Base-by-base conservation (phyloP, 345 rosid genomes). In the Rhizophora apiculata region DNA sequence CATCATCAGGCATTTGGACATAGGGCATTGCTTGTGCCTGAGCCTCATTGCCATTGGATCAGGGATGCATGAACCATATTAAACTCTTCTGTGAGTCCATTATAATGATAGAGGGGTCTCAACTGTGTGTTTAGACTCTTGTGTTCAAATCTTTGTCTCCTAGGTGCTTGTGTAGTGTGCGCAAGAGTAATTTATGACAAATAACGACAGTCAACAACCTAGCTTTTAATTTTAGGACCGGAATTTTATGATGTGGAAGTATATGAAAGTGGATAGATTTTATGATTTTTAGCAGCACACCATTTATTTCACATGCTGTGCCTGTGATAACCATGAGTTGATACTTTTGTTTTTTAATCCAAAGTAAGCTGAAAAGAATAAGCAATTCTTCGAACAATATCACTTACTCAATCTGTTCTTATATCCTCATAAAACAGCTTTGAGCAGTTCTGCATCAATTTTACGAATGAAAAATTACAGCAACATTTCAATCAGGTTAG, bases 371-470 rank as follows among this genome's bases (percentile, higher is more conserved):
- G 48, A 51, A 29, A 48, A 27, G 56, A 43, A 18, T 43, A 34
- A 30, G 16, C 59, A 66, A 20, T 15, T 27, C 46, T 52, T 6
- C 1, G 24, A 20, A 4, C 20, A 46, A 51, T 19, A 46, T 48
- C 22, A 19, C 46, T 30, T 31, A 2, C 48, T n/a, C 18, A 6
- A 51, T 66, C 16, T 32, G 46, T 46, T 32, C 46, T 66, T 19
- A 21, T 22, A 26, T n/a, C 7, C 60, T 66, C 29, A 13, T 8
- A n/a, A 29, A 51, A 52, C 30, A 93, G 98, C 76, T 93, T 93
- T 83, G 98, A 93, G 80, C 98, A 93, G 85, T 93, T 93, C 80
- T 93, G 98, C 75, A 93, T 93, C 81, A 93, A 93, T 81, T 93
- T 88, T 72, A 93, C 98, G 21, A 93, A 93, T 84, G 98, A 93